Conservation (phyloP, 768 basidiomycete species). For the Suillus spraguei region DNA sequence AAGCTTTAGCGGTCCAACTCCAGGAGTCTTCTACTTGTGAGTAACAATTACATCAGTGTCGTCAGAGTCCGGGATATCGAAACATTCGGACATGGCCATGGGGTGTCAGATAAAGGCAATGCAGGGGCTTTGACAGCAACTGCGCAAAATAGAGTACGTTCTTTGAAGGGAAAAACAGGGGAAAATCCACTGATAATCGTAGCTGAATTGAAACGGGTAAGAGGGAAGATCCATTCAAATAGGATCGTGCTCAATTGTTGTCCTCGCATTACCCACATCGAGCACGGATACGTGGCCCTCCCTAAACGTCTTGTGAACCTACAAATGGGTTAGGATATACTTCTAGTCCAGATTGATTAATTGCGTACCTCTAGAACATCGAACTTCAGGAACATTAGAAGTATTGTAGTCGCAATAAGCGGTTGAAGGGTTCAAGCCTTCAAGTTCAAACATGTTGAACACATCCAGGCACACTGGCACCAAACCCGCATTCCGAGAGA, state of each 20-base stretch:
- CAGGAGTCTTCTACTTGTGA: background rate
- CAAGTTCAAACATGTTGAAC: constrained; percentile 65
- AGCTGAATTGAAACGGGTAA: constrained; percentile 33
- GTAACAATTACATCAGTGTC: constrained; percentile 41
- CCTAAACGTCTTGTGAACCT: constrained; percentile 78
- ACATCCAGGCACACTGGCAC: constrained; percentile 51
- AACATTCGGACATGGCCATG: constrained; percentile 41
- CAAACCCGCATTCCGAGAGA: constrained; percentile 34
- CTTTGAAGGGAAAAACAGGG: constrained; percentile 77
- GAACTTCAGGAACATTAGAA: constrained; percentile 35
- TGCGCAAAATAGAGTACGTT: constrained; percentile 65
- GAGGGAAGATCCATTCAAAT: background rate
- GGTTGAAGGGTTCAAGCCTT: constrained; percentile 72
- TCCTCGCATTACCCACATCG: constrained; percentile 49
- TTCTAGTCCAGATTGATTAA: background rate
- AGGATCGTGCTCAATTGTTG: constrained; percentile 20
- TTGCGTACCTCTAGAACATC: constrained; percentile 58
- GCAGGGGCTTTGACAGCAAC: constrained; percentile 55
- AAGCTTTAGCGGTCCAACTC: constrained; percentile 35
- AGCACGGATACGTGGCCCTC: constrained; percentile 67
- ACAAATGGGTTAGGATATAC: background rate
- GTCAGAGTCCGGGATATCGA: constrained; percentile 26
- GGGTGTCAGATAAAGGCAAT: constrained; percentile 27
- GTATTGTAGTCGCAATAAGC: constrained; percentile 63
- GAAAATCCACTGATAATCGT: constrained; percentile 67